Base-by-base conservation (phyloP, 148 eudicot genomes). In the Rheum nobile region DNA sequence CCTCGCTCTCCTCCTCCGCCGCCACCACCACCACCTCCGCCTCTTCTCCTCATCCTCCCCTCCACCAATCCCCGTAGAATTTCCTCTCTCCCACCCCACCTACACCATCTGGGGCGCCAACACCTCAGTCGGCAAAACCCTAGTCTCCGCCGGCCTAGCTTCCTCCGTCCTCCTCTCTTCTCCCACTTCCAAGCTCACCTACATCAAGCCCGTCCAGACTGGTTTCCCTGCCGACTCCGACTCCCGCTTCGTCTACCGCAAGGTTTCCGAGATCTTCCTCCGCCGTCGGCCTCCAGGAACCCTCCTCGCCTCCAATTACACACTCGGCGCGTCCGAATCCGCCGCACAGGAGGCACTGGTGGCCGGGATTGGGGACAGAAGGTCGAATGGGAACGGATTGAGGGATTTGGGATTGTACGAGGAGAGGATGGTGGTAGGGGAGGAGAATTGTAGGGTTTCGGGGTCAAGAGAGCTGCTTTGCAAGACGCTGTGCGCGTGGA, bases 41-140 rank as follows among this genome's bases (percentile, higher is more conserved):
- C 2, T 21, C 39, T 31, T 35, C 41, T 35, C 35, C 11, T 80
- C 29, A 75, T 44, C 26, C 82, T 16, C 44, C 75, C 32, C 77
- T 47, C 28, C 82, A 8, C 55, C 75, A 19, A 34, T 17, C 14
- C 50, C 81, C 6, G 6, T 41, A 41, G 76, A 81, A 26, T 57
- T 84, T 85, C 87, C 98, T 0, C 92, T 87, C 77, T 84, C 89
- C 2, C 91, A 91, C 82, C 99, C 99, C 1, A 87, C 86, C 52
- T 91, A 88, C 91, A 88, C 91, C 61, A 72, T 84, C 28, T 84
- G 87, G 87, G 80, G 85, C 44, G 59, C 99, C 82, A 95, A 95
- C 87, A 95, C 99, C 24, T 83, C 83, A 79, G 85, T 95, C 57
- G 99, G 99, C 34, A 95, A 95, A 86, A 91, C 99, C 92, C 94